Evolutionary conservation across 805 yeast species (phyloP).

Genomic region (Kodamaea hsintzibuensis): DNA sequence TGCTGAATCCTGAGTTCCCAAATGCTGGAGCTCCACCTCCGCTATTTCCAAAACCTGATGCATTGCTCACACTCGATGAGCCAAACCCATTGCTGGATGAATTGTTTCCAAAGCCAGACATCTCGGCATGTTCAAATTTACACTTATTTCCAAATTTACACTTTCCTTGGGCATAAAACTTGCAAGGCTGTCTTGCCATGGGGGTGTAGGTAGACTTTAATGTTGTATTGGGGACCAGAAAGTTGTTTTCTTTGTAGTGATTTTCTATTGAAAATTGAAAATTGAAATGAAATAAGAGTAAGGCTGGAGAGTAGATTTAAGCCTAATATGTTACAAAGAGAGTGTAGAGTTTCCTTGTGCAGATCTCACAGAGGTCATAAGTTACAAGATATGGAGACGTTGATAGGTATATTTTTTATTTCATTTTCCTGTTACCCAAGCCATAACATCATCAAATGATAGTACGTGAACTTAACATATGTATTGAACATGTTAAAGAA

Average conservation of each 20-base stretch:
- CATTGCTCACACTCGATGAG: neutral
- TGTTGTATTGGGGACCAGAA: neutral
- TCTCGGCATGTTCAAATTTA: constrained; percentile 7
- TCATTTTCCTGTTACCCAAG: too few relatives aligned
- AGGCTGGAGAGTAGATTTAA: too few relatives aligned
- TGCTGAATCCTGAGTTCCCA: constrained; percentile 13
- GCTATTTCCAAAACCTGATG: constrained; percentile 17
- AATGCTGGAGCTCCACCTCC: constrained; percentile 13
- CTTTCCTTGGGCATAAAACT: constrained; percentile 12
- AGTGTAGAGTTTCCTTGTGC: too few relatives aligned
- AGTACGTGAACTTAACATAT: too few relatives aligned
- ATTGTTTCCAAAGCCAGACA: neutral
- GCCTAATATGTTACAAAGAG: too few relatives aligned
- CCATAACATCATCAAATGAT: too few relatives aligned
- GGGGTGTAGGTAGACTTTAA: neutral
- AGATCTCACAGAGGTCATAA: too few relatives aligned
- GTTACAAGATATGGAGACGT: too few relatives aligned
- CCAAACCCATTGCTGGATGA: constrained; percentile 1
- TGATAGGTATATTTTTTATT: too few relatives aligned
- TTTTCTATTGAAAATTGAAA: neutral
- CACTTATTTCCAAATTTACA: constrained; percentile 13
- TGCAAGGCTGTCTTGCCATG: constrained; percentile 8
- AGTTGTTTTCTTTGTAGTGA: neutral
- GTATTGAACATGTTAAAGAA: too few relatives aligned
- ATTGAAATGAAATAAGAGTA: neutral